These are phyloP conservation scores for Hypoxylon cercidicola DNA, from an alignment of 495 filamentous ascomycete species.

Conservation along the genomic window DNA sequence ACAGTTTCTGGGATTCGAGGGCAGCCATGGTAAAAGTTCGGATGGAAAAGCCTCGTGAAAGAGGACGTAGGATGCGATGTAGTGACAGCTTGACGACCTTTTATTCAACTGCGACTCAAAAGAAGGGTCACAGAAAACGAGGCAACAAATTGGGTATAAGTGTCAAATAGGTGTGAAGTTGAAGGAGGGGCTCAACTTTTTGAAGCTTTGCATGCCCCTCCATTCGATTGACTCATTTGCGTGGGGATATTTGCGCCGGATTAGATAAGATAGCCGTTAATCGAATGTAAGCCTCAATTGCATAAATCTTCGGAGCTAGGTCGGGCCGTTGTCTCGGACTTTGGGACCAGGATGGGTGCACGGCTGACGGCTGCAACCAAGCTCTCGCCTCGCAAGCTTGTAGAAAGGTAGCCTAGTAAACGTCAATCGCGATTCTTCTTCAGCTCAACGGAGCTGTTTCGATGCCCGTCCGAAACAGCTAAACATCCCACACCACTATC, in stretches of 20 bases:
- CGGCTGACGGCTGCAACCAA: conserved; percentile 22
- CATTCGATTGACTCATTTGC: conserved; percentile 35
- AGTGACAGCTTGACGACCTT: conserved; percentile 60
- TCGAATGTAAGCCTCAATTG: neutral
- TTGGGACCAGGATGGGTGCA: conserved; percentile 7
- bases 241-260: neutral
- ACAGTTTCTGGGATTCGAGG: conserved; percentile 76
- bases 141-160: conserved; percentile 14
- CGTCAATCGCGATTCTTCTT: conserved; percentile 39
- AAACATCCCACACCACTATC: conserved; percentile 15
- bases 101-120: conserved; percentile 21
- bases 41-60: conserved; percentile 55
- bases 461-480: conserved; percentile 27
- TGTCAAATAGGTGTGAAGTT: conserved; percentile 8
- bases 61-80: conserved; percentile 53
- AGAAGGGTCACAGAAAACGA: conserved; percentile 12
- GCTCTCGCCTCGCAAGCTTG: conserved; percentile 35
- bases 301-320: conserved; percentile 5
- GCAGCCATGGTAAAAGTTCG: conserved; percentile 62
- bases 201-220: conserved; percentile 29
- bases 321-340: conserved; percentile 24
- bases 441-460: conserved; percentile 37
- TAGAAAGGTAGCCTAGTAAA: conserved; percentile 40
- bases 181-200: conserved; percentile 22
- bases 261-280: conserved; percentile 15